Base-by-base conservation (phyloP, 805 yeast genomes). In the Starmerella bombi region DNA sequence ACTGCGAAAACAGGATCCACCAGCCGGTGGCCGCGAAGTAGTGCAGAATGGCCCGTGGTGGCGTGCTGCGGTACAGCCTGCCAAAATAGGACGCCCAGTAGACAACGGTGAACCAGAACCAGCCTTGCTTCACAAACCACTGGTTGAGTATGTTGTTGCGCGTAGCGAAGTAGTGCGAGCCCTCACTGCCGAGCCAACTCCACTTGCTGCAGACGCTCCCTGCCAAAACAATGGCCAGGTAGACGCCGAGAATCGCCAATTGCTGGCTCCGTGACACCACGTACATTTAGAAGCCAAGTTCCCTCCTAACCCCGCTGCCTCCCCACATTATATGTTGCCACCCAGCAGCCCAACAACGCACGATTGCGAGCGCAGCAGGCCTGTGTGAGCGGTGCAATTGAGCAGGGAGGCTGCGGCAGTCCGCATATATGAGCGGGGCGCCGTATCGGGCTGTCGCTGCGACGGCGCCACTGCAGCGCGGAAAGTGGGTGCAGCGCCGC, bases 1-100 rank as follows among this genome's bases (percentile, higher is more conserved):
- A 83, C 58, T 85, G 97, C 4, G 95, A 77, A 58, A 81, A 86
- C 14, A 81, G 50, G 18, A 70, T 54, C 97, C 97, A 91, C 82
- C 93, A 81, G 0, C 63, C 15, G 0, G 95, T 80, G 16, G 77
- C 71, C 4, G 71, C 42, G 0, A 51, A 50, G 54, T 73, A 83
- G 27, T 80, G 58, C 30, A 37, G 44, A 4, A 38, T 29, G 9
- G 41, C 48, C 4, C 37, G 27, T 10, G 12, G 5, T 15, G 16
- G 19, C 12, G 18, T 10, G 3, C 37, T 16, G 6, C 40, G 29
- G 28, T 25, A 16, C 15, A 21, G 16, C 37, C 44, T 45, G 32
- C 35, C 46, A 36, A 41, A 20, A 38, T 38, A 45, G 41, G 47
- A 44, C 16, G 34, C 29, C 54, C 50, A 53, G 19, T 61, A 67